phyloP scores from a whole-genome alignment of 371 early-diverging fungal genomes.

The Mucor indicus region DNA sequence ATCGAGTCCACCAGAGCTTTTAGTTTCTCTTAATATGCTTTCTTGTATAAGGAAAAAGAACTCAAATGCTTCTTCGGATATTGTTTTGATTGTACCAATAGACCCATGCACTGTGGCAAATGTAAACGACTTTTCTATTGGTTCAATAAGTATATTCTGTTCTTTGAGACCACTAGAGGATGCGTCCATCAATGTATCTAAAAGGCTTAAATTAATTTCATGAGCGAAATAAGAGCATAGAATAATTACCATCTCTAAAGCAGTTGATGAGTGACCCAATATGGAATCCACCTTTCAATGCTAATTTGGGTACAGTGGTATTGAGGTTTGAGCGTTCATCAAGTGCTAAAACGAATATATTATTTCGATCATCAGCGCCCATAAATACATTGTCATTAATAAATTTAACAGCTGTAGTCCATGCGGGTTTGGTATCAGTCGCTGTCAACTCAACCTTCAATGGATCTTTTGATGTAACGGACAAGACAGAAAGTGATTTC shows the following conservation, averaged over 20 bases:
- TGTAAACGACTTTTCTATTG: conserved; percentile 42
- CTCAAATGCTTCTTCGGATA: conserved; percentile 56
- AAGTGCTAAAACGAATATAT: conserved; percentile 54
- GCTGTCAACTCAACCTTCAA: conserved; percentile 55
- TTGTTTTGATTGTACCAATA: conserved; percentile 71
- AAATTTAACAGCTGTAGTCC: conserved; percentile 69
- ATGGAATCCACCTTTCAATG: conserved; percentile 69
- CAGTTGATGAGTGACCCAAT: conserved; percentile 82
- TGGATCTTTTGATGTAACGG: conserved; percentile 23
- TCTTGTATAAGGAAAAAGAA: conserved; percentile 63
- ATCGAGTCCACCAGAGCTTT: conserved; percentile 59
- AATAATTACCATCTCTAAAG: conserved; percentile 40
- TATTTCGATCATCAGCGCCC: conserved; percentile 58
- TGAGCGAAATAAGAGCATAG: too few species aligned
- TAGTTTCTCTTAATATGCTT: conserved; percentile 53
- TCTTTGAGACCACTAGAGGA: conserved; percentile 47
- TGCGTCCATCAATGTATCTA: conserved; percentile 7
- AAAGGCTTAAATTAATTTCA: background rate
- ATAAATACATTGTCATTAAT: conserved; percentile 62
- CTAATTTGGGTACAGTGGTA: conserved; percentile 42
- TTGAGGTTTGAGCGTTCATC: conserved; percentile 31
- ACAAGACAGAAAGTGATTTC: conserved; percentile 69
- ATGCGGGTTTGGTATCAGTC: conserved; percentile 58
- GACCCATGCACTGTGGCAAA: conserved; percentile 80
- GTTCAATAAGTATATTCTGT: conserved; percentile 38